phyloP scores from a whole-genome alignment of 768 basidiomycete genomes.

The Suillus decipiens region DNA sequence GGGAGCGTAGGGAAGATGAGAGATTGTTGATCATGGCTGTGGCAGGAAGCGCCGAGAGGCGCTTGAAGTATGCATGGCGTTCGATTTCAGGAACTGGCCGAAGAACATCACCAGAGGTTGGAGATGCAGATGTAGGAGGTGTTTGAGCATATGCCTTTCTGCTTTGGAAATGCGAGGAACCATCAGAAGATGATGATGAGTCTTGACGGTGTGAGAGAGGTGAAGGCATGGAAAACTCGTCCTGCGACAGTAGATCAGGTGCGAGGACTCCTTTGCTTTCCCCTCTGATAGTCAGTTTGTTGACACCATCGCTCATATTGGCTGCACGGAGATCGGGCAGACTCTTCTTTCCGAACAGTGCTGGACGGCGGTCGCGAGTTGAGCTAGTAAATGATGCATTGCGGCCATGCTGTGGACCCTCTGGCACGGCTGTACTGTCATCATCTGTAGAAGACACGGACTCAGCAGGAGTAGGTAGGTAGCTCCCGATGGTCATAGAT shows the following conservation, averaged over 20 bases:
- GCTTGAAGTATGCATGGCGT: slow-evolving; percentile 90
- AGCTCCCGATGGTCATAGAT: slow-evolving; percentile 52
- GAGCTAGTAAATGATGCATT: slow-evolving; percentile 53
- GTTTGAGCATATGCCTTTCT: slow-evolving; percentile 32
- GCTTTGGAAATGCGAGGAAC: slow-evolving; percentile 22
- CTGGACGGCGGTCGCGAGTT: slow-evolving; percentile 36
- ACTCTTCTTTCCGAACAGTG: slow-evolving; percentile 70
- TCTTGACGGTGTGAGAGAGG: slow-evolving; percentile 48
- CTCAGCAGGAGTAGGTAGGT: slow-evolving; percentile 59
- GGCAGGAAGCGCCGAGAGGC: slow-evolving; percentile 76
- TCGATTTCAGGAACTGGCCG: slow-evolving; percentile 65
- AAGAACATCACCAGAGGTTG: slow-evolving; percentile 35
- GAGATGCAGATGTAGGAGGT: slow-evolving; percentile 38
- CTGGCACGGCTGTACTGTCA: slow-evolving; percentile 33
- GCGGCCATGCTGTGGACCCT: slow-evolving; percentile 41
- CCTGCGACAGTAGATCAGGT: slow-evolving; percentile 16
- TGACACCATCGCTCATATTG: slow-evolving; percentile 37
- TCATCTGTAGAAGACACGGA: slow-evolving; percentile 53
- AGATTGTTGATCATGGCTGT: slow-evolving; percentile 63
- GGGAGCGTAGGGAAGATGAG: slow-evolving; percentile 63
- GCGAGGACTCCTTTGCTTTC: slow-evolving; percentile 9
- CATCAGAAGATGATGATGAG: slow-evolving; percentile 42
- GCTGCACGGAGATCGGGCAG: slow-evolving; percentile 77
- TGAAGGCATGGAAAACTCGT: slow-evolving; percentile 40
- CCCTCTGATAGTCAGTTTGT: slow-evolving; percentile 30